Evolutionary conservation across 192 early-diverging fungal genomes (phyloP).

Genomic region (Backusella westeae): DNA sequence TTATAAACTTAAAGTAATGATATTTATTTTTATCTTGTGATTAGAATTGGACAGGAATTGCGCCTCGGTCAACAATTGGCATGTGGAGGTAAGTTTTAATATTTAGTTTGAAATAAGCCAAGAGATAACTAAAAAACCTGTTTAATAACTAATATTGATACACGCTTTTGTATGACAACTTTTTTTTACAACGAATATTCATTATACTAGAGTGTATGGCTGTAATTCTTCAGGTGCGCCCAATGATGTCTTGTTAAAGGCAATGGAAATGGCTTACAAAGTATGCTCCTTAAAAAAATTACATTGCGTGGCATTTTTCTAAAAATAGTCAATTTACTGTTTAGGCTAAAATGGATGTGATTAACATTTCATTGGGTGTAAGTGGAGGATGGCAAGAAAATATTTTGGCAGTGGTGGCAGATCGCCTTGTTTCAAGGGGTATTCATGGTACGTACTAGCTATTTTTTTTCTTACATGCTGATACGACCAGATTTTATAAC

Average conservation of each 20-base stretch:
- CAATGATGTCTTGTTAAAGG: conserved; percentile 75
- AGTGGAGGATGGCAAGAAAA: conserved; percentile 61
- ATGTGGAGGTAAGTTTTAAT: conserved; percentile 59
- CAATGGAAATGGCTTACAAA: conserved; percentile 65
- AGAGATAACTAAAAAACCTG: not conserved
- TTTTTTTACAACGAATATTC: not conserved
- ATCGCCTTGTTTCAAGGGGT: conserved; percentile 43
- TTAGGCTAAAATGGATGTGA: conserved; percentile 63
- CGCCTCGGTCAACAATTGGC: conserved; percentile 64
- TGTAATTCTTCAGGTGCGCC: conserved; percentile 61
- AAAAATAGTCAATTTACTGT: conserved; percentile 7
- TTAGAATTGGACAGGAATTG: conserved; percentile 54
- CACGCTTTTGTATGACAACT: not conserved
- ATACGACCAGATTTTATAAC: not conserved
- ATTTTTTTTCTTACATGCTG: not conserved
- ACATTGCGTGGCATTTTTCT: not conserved
- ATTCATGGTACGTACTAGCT: conserved; percentile 19
- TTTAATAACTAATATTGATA: not conserved
- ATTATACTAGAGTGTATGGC: conserved; percentile 55
- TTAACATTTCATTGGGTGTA: conserved; percentile 83
- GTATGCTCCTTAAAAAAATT: conserved; percentile 29
- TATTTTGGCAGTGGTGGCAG: conserved; percentile 55
- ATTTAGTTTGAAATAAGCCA: not conserved
- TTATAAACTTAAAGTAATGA: not conserved
- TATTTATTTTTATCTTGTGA: conserved; percentile 10